These are phyloP conservation scores for Chlorella variabilis DNA, from an alignment of 163 green algal species.

Conservation along the genomic window DNA sequence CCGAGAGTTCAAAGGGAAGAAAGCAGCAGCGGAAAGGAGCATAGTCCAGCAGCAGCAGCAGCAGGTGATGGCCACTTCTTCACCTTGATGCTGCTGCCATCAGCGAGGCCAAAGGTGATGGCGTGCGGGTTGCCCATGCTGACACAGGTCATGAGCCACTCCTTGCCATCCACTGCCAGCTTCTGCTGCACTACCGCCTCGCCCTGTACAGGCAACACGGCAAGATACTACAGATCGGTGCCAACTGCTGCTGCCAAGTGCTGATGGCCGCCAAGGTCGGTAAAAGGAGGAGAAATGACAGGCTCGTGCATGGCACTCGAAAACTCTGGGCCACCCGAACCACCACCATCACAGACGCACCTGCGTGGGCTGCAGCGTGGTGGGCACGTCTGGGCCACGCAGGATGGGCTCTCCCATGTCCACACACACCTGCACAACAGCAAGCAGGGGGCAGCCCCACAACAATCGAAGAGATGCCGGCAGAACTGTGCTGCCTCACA, in stretches of 20 bases:
- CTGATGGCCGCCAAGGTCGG: too few relatives aligned
- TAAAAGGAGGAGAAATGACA: too few relatives aligned
- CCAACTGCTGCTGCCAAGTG: too few relatives aligned
- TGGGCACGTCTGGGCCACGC: constrained; percentile 80
- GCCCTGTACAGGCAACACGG: constrained; percentile 1
- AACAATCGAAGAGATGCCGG: too few relatives aligned
- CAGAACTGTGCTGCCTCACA: too few relatives aligned
- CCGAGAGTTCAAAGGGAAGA: too few relatives aligned
- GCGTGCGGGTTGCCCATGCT: constrained; percentile 99
- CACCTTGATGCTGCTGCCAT: constrained; percentile 77
- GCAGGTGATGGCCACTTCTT: too few relatives aligned
- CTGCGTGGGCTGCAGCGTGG: constrained; percentile 76
- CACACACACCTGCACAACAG: constrained; percentile 85
- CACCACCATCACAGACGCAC: too few relatives aligned
- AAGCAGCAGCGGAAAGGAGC: not conserved
- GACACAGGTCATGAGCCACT: constrained; percentile 89
- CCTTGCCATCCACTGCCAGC: constrained; percentile 81
- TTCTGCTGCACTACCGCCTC: constrained; percentile 74
- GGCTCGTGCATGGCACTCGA: too few relatives aligned
- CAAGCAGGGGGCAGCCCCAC: not conserved
- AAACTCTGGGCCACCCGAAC: too few relatives aligned
- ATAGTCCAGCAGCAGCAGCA: too few relatives aligned
- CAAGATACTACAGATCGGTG: too few relatives aligned
- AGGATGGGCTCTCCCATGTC: constrained; percentile 98
- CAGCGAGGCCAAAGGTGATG: constrained; percentile 78